Percentiles rank a stretch among this genome's conserved stretches.
Conservation (phyloP, 106 monocot genomes). For the Acanthochlamys bracteata region DNA sequence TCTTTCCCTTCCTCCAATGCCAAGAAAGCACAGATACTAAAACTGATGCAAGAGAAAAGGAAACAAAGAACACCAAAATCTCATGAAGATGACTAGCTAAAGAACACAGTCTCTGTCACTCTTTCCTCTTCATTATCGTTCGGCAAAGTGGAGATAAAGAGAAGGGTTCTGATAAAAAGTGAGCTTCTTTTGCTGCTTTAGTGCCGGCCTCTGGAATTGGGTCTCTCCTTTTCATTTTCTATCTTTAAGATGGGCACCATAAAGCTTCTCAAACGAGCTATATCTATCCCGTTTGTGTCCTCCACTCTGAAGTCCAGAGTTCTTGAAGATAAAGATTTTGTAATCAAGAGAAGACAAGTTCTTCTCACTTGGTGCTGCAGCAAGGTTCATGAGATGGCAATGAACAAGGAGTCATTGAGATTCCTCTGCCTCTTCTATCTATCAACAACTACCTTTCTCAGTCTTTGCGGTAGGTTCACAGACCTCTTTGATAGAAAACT, state of each 20-base stretch:
- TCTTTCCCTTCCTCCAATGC: constrained; percentile 17
- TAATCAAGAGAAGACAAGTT: neutral
- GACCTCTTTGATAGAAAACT: neutral
- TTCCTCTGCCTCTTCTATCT: constrained; percentile 16
- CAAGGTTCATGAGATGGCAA: constrained; percentile 5
- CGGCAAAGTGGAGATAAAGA: neutral
- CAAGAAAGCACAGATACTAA: constrained; percentile 70
- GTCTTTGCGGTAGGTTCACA: constrained; percentile 22
- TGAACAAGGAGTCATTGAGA: constrained; percentile 10
- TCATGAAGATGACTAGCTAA: neutral
- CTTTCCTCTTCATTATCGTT: neutral
- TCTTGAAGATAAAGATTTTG: neutral
- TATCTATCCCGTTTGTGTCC: constrained; percentile 8
- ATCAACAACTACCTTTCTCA: constrained; percentile 11
- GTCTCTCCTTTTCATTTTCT: neutral
- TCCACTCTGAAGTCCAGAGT: neutral
- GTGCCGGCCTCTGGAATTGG: neutral
- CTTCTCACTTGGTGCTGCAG: neutral
- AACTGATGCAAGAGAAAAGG: constrained; percentile 14
- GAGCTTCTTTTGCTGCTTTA: constrained; percentile 9
- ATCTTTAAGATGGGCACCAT: constrained; percentile 4
- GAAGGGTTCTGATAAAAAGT: constrained; percentile 3
- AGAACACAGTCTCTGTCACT: neutral
- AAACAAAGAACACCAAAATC: neutral
- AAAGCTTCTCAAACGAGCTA: neutral